Percentiles rank a stretch among this genome's conserved stretches.
Conservation (phyloP, 768 basidiomycete genomes). For the Boletus subcaerulescens region DNA sequence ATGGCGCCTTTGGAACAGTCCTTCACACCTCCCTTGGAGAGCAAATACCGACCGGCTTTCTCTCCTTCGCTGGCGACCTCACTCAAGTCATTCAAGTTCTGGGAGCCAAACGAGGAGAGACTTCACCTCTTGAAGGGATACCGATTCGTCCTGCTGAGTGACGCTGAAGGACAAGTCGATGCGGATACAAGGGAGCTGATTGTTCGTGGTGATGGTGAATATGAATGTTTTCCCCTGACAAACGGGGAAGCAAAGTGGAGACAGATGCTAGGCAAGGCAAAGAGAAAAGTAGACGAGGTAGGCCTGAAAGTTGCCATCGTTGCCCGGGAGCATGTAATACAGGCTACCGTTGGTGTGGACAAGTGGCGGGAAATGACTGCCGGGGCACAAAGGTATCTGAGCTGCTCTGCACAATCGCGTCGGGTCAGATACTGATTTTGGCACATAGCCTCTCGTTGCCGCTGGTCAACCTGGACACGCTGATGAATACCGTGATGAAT, state of each 20-base stretch:
- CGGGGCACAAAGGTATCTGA: constrained; percentile 49
- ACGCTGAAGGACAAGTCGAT: constrained; percentile 49
- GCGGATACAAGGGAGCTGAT: constrained; percentile 52
- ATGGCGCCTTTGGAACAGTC: constrained; percentile 45
- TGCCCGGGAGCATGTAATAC: constrained; percentile 46
- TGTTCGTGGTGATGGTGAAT: constrained; percentile 53
- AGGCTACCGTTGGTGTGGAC: constrained; percentile 49
- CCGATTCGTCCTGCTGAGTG: constrained; percentile 61
- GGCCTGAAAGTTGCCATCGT: constrained; percentile 51
- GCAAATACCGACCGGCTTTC: constrained; percentile 59
- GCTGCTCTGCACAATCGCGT: background rate
- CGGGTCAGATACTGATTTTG: constrained; percentile 5
- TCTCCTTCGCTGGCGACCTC: constrained; percentile 45
- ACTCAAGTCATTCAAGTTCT: constrained; percentile 52
- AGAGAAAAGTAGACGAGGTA: constrained; percentile 42
- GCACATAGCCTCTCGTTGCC: constrained; percentile 37
- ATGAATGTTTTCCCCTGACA: constrained; percentile 58
- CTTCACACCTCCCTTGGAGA: constrained; percentile 48
- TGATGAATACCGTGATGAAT: constrained; percentile 50
- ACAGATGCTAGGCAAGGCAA: constrained; percentile 49
- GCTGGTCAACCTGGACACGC: constrained; percentile 43
- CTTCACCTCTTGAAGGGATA: constrained; percentile 49
- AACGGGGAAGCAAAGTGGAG: constrained; percentile 50
- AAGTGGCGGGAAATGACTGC: constrained; percentile 52
- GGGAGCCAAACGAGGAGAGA: constrained; percentile 69